Percentiles rank a stretch among this genome's conserved stretches.
phyloP scores from a whole-genome alignment of 768 basidiomycete genomes.

The Hericium coralloides region DNA sequence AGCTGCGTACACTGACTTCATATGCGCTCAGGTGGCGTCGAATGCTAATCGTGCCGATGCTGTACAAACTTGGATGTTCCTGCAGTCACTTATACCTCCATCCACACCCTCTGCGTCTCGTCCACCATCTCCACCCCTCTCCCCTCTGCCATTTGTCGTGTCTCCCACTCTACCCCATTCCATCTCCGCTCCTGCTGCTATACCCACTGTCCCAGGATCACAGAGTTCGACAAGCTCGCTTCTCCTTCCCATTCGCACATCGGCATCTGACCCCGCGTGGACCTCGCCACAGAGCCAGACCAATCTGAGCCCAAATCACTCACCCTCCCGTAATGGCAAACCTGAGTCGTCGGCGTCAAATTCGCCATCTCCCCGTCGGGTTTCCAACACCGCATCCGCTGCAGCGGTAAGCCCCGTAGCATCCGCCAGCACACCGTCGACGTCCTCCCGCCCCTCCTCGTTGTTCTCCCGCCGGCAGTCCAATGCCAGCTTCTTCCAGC shows the following conservation, averaged over 20 bases:
- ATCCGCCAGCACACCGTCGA: constrained; percentile 7
- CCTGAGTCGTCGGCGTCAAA: not conserved
- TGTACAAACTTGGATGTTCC: constrained; percentile 60
- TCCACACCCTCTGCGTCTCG: constrained; percentile 21
- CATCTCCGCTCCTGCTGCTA: constrained; percentile 32
- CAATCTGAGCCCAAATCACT: not conserved
- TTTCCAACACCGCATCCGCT: constrained; percentile 4
- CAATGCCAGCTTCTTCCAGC: constrained; percentile 9
- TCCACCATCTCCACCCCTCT: constrained; percentile 16
- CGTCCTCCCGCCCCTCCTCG: constrained; percentile 4
- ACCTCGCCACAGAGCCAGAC: not conserved
- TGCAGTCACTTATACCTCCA: constrained; percentile 46
- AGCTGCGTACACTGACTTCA: not conserved
- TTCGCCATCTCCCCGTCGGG: constrained; percentile 10
- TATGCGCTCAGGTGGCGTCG: constrained; percentile 32
- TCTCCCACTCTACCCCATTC: constrained; percentile 26
- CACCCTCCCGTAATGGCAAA: not conserved
- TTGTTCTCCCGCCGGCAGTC: constrained; percentile 13
- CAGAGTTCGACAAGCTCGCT: not conserved
- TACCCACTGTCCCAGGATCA: constrained; percentile 18
- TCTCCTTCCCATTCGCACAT: constrained; percentile 10
- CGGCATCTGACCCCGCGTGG: constrained; percentile 21
- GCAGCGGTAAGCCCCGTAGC: constrained; percentile 5
- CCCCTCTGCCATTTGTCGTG: constrained; percentile 13
- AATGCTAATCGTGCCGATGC: constrained; percentile 44